Base-by-base conservation (phyloP, 2,329 filamentous ascomycete species). In the Fusarium floridanum region DNA sequence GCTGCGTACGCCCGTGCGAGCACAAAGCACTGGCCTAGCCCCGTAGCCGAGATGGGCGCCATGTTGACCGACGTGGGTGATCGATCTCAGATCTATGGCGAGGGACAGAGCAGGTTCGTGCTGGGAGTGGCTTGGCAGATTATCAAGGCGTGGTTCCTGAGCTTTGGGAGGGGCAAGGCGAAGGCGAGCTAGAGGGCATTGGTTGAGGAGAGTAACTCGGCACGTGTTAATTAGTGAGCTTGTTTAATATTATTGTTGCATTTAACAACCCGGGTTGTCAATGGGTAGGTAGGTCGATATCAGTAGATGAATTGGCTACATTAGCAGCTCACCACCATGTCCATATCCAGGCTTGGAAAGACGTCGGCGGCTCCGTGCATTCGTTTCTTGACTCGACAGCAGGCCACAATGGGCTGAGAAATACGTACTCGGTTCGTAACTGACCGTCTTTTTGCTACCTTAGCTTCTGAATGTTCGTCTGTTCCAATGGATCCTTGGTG, bases 11-110 rank as follows among this genome's bases (percentile, higher is more conserved):
- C 84, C 10, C 83, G 86, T 39, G 80, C 83, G 7, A 82, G 82
- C 50, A 81, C n/a, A n/a, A 63, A 83, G 64, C 83, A 83, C 64
- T 87, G 88, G 75, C 83, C 86, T 1, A 74, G 70, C 6, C 78
- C 84, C 0, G 70, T 88, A 17, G 86, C 82, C 11, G 87, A 89
- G 76, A 74, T 87, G 53, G 83, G 78, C 5, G 80, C 85, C 24
- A 78, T 79, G 68, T 74, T 88, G 80, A 83, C 85, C 1, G 88
- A 89, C 22, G 85, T 87, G 10, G 88, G 87, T 5, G 86, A 88
- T 59, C 83, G 87, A 53, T 80, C 81, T 3, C 85, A 87, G 76
- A 73, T 81, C 59, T 89, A 88, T 70, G 74, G 65, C 2, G 79
- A 83, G 64, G 79, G 83, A n/a, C 78, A 84, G 77, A 78, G 72